Base-by-base conservation (phyloP, 2,329 filamentous ascomycete genomes). In the Elsinoe arachidis region DNA sequence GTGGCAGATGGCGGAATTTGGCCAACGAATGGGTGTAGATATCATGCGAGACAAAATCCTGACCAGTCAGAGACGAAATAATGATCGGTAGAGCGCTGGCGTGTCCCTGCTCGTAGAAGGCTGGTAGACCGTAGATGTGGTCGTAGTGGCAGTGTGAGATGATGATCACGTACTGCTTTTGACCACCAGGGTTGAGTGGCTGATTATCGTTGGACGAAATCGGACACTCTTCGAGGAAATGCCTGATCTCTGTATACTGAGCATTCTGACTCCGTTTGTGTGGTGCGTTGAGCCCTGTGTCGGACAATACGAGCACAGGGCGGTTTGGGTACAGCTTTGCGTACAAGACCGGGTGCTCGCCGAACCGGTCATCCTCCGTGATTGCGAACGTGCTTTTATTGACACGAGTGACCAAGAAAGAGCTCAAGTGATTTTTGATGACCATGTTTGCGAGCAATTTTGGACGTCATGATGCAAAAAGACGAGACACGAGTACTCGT, bases 71-170 rank as follows among this genome's bases (percentile, higher is more conserved):
- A 12, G 73, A 68, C 65, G 63, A 74, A 63, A 71, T 61, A 21
- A 71, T 65, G 2, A 63, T 68, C 14, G 62, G 63, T 53, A 59
- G 60, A 51, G 61, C 60, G 37, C 55, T 51, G 19, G 66, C 58
- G 57, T 75, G 74, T 51, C 72, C 67, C 5, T 65, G 63, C 12
- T 53, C 34, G 19, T 53, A 53, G 34, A 53, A 53, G 9, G 49
- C 37, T n/a, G 49, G 49, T 9, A 74, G 68, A 23, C 69, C 73
- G 26, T 69, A 67, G 61, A 64, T 64, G 33, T 69, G 66, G 58
- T 78, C 76, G 60, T 72, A 77, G 58, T 78, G 76, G 61, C 76
- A 78, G 61, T 78, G 76, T 1, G 72, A 73, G 61, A 70, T 72
- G 46, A 78, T 69, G 14, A 78, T 69, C 6, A 72, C 61, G 60